Base-by-base conservation (phyloP, 2,329 filamentous ascomycete species). In the Xylariaceae sp. region DNA sequence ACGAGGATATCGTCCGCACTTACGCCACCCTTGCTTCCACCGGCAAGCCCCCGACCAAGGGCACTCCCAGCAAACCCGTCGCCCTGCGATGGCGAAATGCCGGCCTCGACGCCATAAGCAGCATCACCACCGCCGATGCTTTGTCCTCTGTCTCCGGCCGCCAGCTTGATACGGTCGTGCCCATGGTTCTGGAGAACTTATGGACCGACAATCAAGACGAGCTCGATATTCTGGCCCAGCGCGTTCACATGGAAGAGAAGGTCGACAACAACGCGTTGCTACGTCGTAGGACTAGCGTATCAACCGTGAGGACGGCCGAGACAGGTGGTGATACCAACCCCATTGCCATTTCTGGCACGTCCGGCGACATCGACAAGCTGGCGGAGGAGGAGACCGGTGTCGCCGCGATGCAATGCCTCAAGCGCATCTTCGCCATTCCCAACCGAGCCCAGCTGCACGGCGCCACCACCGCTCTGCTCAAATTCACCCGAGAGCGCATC, bases 301-400 rank as follows among this genome's bases (percentile, higher is more conserved):
- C 86, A 17, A 94, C 90, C 0, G 84, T 89, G 7, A 77, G 80
- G 45, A 91, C 86, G 1, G 75, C 76, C 40, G 85, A 88, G 37
- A 83, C 82, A 0, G 68, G 67, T 1, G 74, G 72, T 40, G 80
- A 83, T 34, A 77, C 82, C 5, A 86, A 86, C 50, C 77, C 78
- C 5, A 77, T 86, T 35, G 86, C 87, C 20, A 79, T 89, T n/a
- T 80, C 86, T 1, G 88, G 85, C 44, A 89, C 88, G 0, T 86
- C 88, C 1, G 85, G 85, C 20, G 92, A 96, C 61, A 89, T 89
- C 21, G 93, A 97, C 67, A 88, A 85, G 64, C 72, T 93, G 49
- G 91, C 89, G 2, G 91, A 97, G 66, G 85, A 95, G 68, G 87
- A 94, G 60, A 89, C 90, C 14, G 87, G 87, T 22, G 74, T 94